Evolutionary conservation across 352 stramenopile species (phyloP).

Genomic region (Thraustochytrium sp.): DNA sequence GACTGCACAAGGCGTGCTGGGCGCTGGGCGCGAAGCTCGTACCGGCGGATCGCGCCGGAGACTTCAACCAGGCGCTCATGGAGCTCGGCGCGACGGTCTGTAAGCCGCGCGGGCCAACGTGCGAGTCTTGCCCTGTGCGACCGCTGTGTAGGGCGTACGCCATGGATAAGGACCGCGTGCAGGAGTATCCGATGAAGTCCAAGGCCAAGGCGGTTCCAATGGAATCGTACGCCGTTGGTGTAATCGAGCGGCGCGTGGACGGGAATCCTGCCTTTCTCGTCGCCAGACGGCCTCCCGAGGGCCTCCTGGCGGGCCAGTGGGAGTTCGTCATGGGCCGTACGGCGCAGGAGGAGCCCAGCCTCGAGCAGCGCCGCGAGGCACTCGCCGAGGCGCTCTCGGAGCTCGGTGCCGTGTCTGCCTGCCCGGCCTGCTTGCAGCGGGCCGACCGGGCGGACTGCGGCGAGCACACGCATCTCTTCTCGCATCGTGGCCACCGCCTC

Average conservation of each 20-base stretch:
- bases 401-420: neutral
- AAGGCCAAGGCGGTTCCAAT: slow-evolving; percentile 11
- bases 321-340: slow-evolving; percentile 20
- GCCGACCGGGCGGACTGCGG: neutral
- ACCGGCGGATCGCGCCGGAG: slow-evolving; percentile 59
- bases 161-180: neutral
- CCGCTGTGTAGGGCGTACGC: neutral
- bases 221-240: slow-evolving; percentile 18
- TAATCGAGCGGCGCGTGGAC: neutral
- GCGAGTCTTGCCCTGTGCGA: slow-evolving; percentile 51
- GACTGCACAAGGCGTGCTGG: slow-evolving; percentile 81
- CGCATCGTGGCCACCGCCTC: slow-evolving; percentile 37
- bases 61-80: slow-evolving; percentile 97
- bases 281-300: neutral
- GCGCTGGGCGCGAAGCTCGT: slow-evolving; percentile 57
- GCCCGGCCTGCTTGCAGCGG: neutral
- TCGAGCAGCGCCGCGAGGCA: neutral
- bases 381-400: neutral
- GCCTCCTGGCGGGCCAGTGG: slow-evolving; percentile 43
- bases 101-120: slow-evolving; percentile 51
- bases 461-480: slow-evolving; percentile 33
- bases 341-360: neutral
- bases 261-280: no score
- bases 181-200: neutral
- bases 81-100: slow-evolving; percentile 95